Evolutionary conservation across 306 rosid genomes (phyloP), one percentile per base, ranked within the genome.

Genomic region (Fagus crenata): DNA sequence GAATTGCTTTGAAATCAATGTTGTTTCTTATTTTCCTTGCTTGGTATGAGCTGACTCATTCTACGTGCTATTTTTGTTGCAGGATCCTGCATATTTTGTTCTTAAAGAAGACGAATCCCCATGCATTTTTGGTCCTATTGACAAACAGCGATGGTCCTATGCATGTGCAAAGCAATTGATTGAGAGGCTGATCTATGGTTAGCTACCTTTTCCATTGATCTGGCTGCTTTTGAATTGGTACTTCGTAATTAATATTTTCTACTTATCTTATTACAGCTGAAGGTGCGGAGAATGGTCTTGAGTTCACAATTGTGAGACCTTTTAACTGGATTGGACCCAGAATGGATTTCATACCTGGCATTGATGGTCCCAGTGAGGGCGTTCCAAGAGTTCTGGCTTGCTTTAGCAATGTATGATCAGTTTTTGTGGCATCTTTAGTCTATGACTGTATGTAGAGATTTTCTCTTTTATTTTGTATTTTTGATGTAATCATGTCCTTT

Each of bases 281-380:
- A 89, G 97, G 98, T 49, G 98, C 97, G 8, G 98, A 93, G 82
- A 93, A 93, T 82, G 97, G 92, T 73, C 70, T 91, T 11, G 96
- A 90, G 73, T 91, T 93, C 79, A 87, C 98, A n/a, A 91, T 93
- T 69, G 98, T 93, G 63, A 83, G 98, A 58, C 97, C 98, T 54
- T 93, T 93, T 37, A 93, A 93, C 84, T 93, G 98, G 98, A 93
- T 93, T 58, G 98, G 98, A 61, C 97, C 98, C 68, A 64, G 97
- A 69, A 93, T 93, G 98, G 98, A 93, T 85, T 91, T 93, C 87
- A 93, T 93, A 75, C 98, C 98, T 13, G 98, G 98, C n/a, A 77
- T 93, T 70, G 97, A 93, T 33, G 98, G 98, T 49, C 98, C 98
- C 61, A 90, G 92, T 84, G 98, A 93, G 86, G 98, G 98, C 71